Evolutionary conservation across 164 flowering plant genomes (phyloP).

Genomic region (Protea cynaroides): DNA sequence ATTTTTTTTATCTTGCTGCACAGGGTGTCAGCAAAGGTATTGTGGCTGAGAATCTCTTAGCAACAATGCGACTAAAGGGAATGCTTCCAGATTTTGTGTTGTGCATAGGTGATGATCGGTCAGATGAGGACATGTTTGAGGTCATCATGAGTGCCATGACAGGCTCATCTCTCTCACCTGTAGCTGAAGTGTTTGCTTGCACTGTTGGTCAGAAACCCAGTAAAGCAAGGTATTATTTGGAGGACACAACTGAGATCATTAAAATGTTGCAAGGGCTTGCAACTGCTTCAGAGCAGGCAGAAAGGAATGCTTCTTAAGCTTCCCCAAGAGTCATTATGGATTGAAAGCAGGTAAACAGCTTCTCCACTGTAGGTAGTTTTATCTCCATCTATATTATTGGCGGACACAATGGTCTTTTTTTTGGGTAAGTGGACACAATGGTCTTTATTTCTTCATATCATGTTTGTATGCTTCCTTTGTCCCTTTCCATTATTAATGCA

Average conservation of each 20-base stretch:
- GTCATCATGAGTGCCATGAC: conserved; percentile 31
- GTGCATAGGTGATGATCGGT: conserved; percentile 51
- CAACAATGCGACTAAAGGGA: conserved; percentile 28
- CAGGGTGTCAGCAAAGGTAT: conserved; percentile 52
- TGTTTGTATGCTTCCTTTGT: not conserved
- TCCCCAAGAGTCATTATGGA: conserved; percentile 7
- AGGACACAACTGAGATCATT: conserved; percentile 38
- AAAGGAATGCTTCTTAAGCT: conserved; percentile 15
- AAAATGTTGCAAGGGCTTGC: conserved; percentile 43
- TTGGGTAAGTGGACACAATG: too few species aligned
- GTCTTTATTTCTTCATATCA: not conserved
- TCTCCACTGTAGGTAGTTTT: not conserved
- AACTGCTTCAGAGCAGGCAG: conserved; percentile 29
- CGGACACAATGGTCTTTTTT: not conserved
- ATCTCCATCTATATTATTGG: not conserved
- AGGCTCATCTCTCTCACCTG: conserved; percentile 32
- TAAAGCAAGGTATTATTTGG: conserved; percentile 46
- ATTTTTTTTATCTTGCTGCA: not conserved
- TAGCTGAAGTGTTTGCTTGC: conserved; percentile 52
- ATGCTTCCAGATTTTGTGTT: conserved; percentile 45
- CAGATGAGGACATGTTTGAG: conserved; percentile 57
- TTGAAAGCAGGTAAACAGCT: not conserved
- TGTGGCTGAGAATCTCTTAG: conserved; percentile 38
- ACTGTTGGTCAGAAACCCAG: conserved; percentile 55
- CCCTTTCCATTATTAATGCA: not conserved